Conservation (phyloP, 176 grass and related monocot species). For the Hordeum marinum region DNA sequence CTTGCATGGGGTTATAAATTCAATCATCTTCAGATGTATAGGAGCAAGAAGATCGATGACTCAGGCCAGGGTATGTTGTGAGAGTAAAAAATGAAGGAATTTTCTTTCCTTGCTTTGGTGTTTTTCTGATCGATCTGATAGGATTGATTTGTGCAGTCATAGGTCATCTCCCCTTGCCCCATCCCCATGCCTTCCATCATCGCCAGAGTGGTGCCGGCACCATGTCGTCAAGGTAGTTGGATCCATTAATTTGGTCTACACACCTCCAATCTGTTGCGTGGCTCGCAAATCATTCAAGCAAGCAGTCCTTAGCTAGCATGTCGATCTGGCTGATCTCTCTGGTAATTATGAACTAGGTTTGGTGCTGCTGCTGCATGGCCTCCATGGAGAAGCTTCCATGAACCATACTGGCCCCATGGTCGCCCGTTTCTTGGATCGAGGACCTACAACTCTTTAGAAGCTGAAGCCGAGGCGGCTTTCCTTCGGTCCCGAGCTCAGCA, state of each 20-base stretch:
- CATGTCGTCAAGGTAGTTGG: constrained; percentile 44
- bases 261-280: neutral
- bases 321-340: neutral
- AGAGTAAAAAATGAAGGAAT: neutral
- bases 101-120: neutral
- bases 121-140: neutral
- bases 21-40: constrained; percentile 57
- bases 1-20: neutral
- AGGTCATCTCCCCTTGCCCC: constrained; percentile 26
- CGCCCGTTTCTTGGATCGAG: constrained; percentile 16
- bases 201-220: constrained; percentile 12
- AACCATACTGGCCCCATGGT: constrained; percentile 8
- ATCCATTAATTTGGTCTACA: constrained; percentile 3
- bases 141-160: neutral
- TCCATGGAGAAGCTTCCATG: constrained; percentile 31
- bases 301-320: neutral
- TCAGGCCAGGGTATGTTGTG: constrained; percentile 37
- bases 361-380: constrained; percentile 13
- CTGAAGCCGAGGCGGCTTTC: neutral
- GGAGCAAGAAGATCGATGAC: constrained; percentile 67
- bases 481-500: neutral
- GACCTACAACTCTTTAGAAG: neutral
- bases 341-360: constrained; percentile 4
- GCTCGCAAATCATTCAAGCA: neutral
- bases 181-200: constrained; percentile 13